These are phyloP conservation scores for Monosporascus sp. DNA, from an alignment of 2,329 filamentous ascomycete genomes.

Conservation along the genomic window DNA sequence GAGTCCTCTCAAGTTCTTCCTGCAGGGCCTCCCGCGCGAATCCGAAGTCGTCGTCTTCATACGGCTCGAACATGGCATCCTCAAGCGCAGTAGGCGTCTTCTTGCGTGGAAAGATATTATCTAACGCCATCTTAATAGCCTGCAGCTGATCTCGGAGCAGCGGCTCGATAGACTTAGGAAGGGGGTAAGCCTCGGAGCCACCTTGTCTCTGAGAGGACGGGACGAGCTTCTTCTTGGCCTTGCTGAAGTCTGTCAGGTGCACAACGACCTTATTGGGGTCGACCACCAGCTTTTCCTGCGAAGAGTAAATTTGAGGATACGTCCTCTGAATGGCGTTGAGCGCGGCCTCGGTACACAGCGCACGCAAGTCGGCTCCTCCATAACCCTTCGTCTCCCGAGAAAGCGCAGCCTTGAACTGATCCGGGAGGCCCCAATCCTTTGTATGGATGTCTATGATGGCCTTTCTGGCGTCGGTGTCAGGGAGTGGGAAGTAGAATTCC, in stretches of 20 bases:
- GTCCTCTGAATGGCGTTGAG: conserved; percentile 93
- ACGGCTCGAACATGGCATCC: conserved; percentile 87
- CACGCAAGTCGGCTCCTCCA: conserved; percentile 89
- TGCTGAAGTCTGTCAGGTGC: conserved; percentile 92
- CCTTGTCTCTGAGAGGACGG: conserved; percentile 91
- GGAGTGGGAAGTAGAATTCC: conserved; percentile 96
- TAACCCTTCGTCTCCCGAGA: conserved; percentile 92
- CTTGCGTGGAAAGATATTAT: conserved; percentile 74
- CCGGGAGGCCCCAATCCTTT: conserved; percentile 80
- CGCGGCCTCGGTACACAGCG: conserved; percentile 91
- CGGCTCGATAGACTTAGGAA: conserved; percentile 76
- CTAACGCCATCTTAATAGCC: conserved; percentile 63
- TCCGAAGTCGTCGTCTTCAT: conserved; percentile 73
- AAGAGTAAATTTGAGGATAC: conserved; percentile 93
- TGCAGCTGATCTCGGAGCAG: conserved; percentile 69
- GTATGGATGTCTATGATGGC: conserved; percentile 95
- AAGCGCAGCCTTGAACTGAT: conserved; percentile 74
- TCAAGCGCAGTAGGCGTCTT: conserved; percentile 86
- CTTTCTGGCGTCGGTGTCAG: conserved; percentile 71
- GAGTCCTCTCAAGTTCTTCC: conserved; percentile 77
- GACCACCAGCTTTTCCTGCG: conserved; percentile 83
- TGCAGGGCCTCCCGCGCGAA: conserved; percentile 75
- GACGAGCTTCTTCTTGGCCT: conserved; percentile 92
- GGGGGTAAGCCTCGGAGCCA: conserved; percentile 73
- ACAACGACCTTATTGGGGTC: conserved; percentile 80